phyloP scores from a whole-genome alignment of 108 stramenopile species.

The Parietichytrium sp. region DNA sequence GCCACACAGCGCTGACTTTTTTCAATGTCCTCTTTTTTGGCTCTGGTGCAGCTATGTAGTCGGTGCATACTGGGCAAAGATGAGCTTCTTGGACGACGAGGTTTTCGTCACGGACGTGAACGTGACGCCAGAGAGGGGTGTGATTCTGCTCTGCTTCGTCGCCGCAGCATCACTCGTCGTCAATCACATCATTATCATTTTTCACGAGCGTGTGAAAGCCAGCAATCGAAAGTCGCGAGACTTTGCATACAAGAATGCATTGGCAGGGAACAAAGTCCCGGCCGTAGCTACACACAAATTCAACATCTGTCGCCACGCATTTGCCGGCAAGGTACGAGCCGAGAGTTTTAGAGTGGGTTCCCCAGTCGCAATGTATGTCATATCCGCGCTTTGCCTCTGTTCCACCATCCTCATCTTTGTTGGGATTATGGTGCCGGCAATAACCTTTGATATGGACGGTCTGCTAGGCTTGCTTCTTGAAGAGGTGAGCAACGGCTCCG shows the following conservation, averaged over 20 bases:
- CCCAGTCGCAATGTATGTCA: background rate
- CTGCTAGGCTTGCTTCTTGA: background rate
- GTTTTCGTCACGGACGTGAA: background rate
- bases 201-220: background rate
- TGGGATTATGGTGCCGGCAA: background rate
- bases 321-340: background rate
- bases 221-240: background rate
- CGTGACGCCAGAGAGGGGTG: constrained; percentile 1
- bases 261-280: background rate
- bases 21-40: too few species aligned
- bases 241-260: background rate
- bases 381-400: background rate
- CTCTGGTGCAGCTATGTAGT: too few species aligned
- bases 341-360: background rate
- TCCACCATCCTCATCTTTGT: background rate
- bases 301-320: background rate
- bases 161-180: background rate
- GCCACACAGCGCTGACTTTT: too few species aligned
- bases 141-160: background rate
- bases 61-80: background rate
- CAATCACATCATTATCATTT: background rate
- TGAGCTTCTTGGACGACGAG: background rate
- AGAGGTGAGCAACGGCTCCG: background rate
- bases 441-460: background rate
- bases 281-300: background rate